Percentiles rank a stretch among this genome's conserved stretches.
Conservation (phyloP, 2,329 filamentous ascomycete genomes). For the Penicillium griseofulvum region DNA sequence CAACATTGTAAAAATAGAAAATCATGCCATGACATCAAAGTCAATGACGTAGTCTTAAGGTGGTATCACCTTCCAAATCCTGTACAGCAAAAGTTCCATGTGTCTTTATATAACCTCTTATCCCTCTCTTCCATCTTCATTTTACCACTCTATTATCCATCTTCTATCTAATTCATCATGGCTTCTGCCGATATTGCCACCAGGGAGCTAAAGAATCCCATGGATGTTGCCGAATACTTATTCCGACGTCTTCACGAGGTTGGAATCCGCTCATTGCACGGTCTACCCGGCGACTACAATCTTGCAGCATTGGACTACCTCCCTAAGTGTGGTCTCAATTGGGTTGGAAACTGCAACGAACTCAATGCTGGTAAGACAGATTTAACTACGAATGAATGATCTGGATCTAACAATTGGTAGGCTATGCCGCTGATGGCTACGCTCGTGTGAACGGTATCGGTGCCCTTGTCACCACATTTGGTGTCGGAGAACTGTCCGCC, state of each 20-base stretch:
- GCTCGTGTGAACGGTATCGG: conserved; percentile 69
- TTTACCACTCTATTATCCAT: background rate
- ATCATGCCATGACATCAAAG: conserved; percentile 25
- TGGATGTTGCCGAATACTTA: conserved; percentile 50
- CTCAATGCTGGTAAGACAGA: conserved; percentile 53
- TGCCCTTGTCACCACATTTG: conserved; percentile 72
- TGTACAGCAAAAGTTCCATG: background rate
- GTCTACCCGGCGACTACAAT: conserved; percentile 65
- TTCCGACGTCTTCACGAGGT: conserved; percentile 51
- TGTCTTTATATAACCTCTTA: background rate
- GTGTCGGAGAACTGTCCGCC: conserved; percentile 66
- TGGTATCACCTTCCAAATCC: background rate
- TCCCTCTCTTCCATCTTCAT: background rate
- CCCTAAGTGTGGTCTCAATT: conserved; percentile 52
- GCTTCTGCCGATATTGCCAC: conserved; percentile 45
- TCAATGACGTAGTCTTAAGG: conserved; percentile 22
- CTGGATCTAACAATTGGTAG: conserved; percentile 29
- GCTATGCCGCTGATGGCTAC: conserved; percentile 78
- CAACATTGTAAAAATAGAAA: background rate
- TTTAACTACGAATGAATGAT: background rate
- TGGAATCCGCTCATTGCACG: conserved; percentile 51
- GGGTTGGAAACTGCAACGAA: conserved; percentile 63
- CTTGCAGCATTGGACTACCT: conserved; percentile 60
- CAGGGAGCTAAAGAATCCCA: conserved; percentile 43
- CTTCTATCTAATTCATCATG: conserved; percentile 10